phyloP scores from a whole-genome alignment of 495 filamentous ascomycete genomes.

The Polyplosphaeria fusca region DNA sequence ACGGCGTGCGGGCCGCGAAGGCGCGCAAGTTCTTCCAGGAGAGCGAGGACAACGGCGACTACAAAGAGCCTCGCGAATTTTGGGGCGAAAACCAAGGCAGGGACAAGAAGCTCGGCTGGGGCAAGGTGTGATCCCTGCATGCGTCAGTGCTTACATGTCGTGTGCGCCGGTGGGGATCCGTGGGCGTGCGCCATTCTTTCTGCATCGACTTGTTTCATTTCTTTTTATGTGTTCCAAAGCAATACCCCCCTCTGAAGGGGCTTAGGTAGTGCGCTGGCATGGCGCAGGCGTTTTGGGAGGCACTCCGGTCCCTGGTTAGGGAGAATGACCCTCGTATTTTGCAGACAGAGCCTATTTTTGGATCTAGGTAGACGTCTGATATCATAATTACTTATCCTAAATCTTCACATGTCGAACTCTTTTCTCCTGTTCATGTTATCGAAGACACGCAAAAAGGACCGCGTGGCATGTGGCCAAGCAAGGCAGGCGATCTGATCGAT shows the following conservation, averaged over 20 bases:
- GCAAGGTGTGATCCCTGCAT: conserved; percentile 28
- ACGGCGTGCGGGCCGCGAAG: conserved; percentile 24
- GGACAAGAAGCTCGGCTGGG: conserved; percentile 34
- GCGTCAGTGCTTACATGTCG: neutral
- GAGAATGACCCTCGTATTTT: too few relatives aligned
- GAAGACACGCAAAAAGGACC: too few relatives aligned
- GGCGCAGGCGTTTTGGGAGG: conserved; percentile 4
- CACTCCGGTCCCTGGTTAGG: too few relatives aligned
- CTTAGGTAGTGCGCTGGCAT: neutral
- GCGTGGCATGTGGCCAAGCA: too few relatives aligned
- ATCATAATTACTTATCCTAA: too few relatives aligned
- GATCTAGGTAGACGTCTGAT: too few relatives aligned
- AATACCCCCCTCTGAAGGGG: neutral
- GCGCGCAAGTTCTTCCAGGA: conserved; percentile 31
- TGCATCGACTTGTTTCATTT: neutral
- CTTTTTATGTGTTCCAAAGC: neutral
- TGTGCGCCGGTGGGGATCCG: conserved; percentile 19
- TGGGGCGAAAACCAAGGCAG: conserved; percentile 34
- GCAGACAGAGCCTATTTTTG: too few relatives aligned
- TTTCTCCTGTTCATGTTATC: too few relatives aligned
- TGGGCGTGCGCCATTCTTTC: neutral
- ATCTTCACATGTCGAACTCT: too few relatives aligned
- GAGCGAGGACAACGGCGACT: conserved; percentile 29
- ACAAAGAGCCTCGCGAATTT: conserved; percentile 22
- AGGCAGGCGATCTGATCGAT: too few relatives aligned